Conservation (phyloP, 306 rosid genomes). For the Lupinus albus region DNA sequence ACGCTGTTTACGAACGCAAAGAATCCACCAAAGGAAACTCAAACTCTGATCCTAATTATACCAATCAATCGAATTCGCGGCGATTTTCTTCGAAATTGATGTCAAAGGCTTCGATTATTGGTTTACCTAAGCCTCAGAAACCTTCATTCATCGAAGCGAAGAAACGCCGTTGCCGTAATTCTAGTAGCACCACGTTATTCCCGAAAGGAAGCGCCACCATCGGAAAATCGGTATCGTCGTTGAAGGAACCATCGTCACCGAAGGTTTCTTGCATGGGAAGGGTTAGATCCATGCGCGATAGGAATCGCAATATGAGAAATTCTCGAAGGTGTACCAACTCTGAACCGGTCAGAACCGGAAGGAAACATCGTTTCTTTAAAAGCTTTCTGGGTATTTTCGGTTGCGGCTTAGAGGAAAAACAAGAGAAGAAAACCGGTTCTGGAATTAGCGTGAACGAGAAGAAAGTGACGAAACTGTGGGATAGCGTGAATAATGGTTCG, state of each 20-base stretch:
- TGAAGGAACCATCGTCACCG: conserved; percentile 89
- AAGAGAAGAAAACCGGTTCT: conserved; percentile 22
- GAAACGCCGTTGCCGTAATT: conserved; percentile 61
- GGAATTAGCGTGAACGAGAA: background rate
- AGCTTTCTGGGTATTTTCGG: conserved; percentile 60
- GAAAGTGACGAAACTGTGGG: conserved; percentile 18
- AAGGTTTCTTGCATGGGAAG: conserved; percentile 93
- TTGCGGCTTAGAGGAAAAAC: conserved; percentile 45
- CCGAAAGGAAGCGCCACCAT: conserved; percentile 66
- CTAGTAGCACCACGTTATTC: conserved; percentile 54
- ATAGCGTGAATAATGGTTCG: conserved; percentile 44
- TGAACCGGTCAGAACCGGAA: conserved; percentile 39
- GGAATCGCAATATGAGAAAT: conserved; percentile 53
- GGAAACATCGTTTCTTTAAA: conserved; percentile 58
- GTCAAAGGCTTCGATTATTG: conserved; percentile 77
- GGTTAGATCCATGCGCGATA: conserved; percentile 85
- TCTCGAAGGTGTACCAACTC: conserved; percentile 33
- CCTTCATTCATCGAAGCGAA: conserved; percentile 62
- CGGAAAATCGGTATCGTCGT: conserved; percentile 57
- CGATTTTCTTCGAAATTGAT: conserved; percentile 63
- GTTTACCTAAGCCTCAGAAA: conserved; percentile 89
- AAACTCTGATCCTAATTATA: conserved; percentile 43
- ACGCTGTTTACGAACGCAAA: conserved; percentile 84
- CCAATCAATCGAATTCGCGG: conserved; percentile 62
- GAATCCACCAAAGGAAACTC: conserved; percentile 71